phyloP scores from a whole-genome alignment of 1,284 basidiomycete genomes.

The Leccinum fuscescens region DNA sequence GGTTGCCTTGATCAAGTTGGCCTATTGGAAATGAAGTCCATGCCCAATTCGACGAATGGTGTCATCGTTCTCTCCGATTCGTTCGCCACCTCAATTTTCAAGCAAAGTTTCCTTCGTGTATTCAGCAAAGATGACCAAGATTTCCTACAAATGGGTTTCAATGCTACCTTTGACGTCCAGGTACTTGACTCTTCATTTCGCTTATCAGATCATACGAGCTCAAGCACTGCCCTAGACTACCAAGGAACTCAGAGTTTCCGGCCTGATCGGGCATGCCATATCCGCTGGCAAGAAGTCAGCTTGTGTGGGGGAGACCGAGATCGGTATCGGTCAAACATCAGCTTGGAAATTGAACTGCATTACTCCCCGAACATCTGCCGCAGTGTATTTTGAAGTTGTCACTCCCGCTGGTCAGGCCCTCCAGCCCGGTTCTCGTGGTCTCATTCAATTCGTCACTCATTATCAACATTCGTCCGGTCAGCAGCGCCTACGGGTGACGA shows the following conservation, averaged over 20 bases:
- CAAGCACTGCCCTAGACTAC: conserved; percentile 66
- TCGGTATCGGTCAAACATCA: conserved; percentile 98
- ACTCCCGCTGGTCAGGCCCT: conserved; percentile 96
- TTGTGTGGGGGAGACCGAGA: conserved; percentile 98
- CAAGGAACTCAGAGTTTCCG: conserved; percentile 98
- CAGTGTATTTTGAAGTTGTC: conserved; percentile 98
- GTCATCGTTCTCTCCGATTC: conserved; percentile 96
- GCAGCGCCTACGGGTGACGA: conserved; percentile 92
- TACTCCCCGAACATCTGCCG: conserved; percentile 85
- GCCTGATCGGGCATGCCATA: conserved; percentile 96
- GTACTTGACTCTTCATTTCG: conserved; percentile 39
- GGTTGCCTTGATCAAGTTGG: conserved; percentile 99
- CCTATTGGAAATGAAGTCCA: conserved; percentile 94
- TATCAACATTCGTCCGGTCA: conserved; percentile 97
- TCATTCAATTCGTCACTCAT: conserved; percentile 98
- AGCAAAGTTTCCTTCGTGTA: conserved; percentile 93
- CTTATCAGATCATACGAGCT: background rate
- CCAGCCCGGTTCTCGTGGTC: conserved; percentile 87
- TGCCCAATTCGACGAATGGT: conserved; percentile 95
- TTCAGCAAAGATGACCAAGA: conserved; percentile 96
- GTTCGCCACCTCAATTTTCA: conserved; percentile 98
- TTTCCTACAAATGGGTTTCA: conserved; percentile 96
- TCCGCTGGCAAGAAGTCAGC: conserved; percentile 96
- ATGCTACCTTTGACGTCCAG: conserved; percentile 97
- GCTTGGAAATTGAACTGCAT: conserved; percentile 97